Percentiles rank a stretch among this genome's conserved stretches.
Evolutionary conservation across 805 yeast genomes (phyloP).

Genomic region (Hanseniaspora valbyensis): DNA sequence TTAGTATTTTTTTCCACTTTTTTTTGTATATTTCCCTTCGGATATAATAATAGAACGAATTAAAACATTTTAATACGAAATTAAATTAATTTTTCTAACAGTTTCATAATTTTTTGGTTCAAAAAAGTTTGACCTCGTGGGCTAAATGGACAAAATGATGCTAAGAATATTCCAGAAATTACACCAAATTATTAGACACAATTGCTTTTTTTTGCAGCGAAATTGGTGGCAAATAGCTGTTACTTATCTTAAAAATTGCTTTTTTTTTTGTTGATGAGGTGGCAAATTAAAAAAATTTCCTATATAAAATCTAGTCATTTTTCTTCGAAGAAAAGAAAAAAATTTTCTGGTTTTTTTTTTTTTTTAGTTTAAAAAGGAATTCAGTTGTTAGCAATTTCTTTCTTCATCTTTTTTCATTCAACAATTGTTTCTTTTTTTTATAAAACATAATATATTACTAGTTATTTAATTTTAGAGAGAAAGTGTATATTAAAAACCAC

Average conservation of each 20-base stretch:
- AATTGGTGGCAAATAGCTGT: not conserved
- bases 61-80: not conserved
- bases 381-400: not conserved
- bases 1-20: not conserved
- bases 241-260: slow-evolving; percentile 9
- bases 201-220: slow-evolving; percentile 13
- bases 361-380: not conserved
- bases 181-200: not conserved
- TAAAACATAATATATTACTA: not conserved
- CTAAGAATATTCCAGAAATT: slow-evolving; percentile 6
- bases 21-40: not conserved
- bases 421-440: not conserved
- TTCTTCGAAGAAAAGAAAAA: not conserved
- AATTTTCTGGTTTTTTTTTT: too few relatives aligned
- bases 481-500: slow-evolving; percentile 5
- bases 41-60: not conserved
- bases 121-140: not conserved
- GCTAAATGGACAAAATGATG: not conserved
- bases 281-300: not conserved
- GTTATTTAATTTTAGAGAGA: not conserved
- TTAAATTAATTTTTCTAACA: not conserved
- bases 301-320: not conserved
- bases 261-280: slow-evolving; percentile 11
- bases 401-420: too few relatives aligned
- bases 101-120: not conserved